phyloP scores from a whole-genome alignment of 192 early-diverging fungal species.

The Rhizophagus clarus region DNA sequence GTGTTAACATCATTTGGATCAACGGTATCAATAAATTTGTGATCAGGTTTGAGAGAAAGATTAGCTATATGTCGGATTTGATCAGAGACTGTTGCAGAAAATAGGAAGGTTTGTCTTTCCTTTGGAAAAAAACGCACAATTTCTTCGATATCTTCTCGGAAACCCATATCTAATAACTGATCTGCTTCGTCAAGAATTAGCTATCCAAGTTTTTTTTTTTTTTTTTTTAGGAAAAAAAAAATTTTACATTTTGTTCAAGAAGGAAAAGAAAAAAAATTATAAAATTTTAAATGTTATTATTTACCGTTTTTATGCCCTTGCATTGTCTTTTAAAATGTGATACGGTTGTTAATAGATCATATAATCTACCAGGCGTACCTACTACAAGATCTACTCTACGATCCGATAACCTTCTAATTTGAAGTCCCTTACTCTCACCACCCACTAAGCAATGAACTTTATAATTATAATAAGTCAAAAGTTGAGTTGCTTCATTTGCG shows the following conservation, averaged over 20 bases:
- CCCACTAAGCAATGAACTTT: slow-evolving; percentile 77
- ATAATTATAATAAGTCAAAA: slow-evolving; percentile 59
- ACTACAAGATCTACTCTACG: slow-evolving; percentile 83
- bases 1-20: slow-evolving; percentile 84
- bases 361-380: slow-evolving; percentile 93
- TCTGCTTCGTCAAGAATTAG: slow-evolving; percentile 97
- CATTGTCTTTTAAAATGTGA: slow-evolving; percentile 51
- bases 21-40: slow-evolving; percentile 81
- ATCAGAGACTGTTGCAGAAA: slow-evolving; percentile 86
- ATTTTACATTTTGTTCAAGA: not conserved
- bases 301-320: slow-evolving; percentile 54
- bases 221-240: not conserved
- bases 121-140: slow-evolving; percentile 65
- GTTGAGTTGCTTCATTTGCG: slow-evolving; percentile 70
- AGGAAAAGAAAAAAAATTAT: not conserved
- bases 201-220: slow-evolving; percentile 19
- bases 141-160: slow-evolving; percentile 79
- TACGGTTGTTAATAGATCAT: slow-evolving; percentile 66
- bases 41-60: slow-evolving; percentile 61
- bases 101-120: slow-evolving; percentile 86
- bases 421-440: slow-evolving; percentile 65
- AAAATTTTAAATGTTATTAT: not conserved
- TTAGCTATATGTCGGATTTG: slow-evolving; percentile 72
- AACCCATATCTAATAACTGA: slow-evolving; percentile 92
- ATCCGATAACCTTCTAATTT: slow-evolving; percentile 51